Evolutionary conservation across 164 flowering plant species (phyloP).

Genomic region (Magnolia kwangsiensis): DNA sequence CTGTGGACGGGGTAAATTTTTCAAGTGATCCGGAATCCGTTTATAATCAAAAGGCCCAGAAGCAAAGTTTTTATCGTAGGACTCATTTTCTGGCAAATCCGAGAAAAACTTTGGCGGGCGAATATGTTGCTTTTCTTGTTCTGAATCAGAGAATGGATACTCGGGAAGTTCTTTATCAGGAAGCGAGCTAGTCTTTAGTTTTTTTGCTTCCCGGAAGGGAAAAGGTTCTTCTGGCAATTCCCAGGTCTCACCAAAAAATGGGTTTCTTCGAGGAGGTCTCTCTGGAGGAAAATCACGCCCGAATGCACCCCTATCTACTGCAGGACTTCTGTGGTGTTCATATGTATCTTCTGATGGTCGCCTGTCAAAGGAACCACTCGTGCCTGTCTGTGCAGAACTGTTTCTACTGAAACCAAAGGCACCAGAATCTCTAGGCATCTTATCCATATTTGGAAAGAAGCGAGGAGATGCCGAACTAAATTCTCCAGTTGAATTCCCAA

Average conservation of each 20-base stretch:
- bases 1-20: slow-evolving; percentile 23
- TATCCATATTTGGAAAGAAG: slow-evolving; percentile 38
- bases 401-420: slow-evolving; percentile 34
- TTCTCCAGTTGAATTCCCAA: slow-evolving; percentile 34
- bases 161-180: slow-evolving; percentile 74
- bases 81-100: slow-evolving; percentile 38
- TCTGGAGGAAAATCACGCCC: slow-evolving; percentile 45
- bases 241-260: slow-evolving; percentile 57
- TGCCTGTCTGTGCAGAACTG: slow-evolving; percentile 31
- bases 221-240: slow-evolving; percentile 65
- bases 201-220: slow-evolving; percentile 54
- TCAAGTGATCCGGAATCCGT: slow-evolving; percentile 29
- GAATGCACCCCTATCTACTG: slow-evolving; percentile 34
- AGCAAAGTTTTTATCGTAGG: slow-evolving; percentile 35
- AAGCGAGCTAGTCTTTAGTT: slow-evolving; percentile 45
- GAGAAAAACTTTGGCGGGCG: slow-evolving; percentile 27
- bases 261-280: slow-evolving; percentile 32
- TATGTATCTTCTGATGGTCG: slow-evolving; percentile 36
- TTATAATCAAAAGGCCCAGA: slow-evolving; percentile 33
- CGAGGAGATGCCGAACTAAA: slow-evolving; percentile 40
- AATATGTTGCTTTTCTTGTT: slow-evolving; percentile 34
- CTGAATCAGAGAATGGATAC: slow-evolving; percentile 52
- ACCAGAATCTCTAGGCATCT: slow-evolving; percentile 39
- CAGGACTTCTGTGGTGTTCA: slow-evolving; percentile 44
- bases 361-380: slow-evolving; percentile 33